Evolutionary conservation across 129 eudicot species (phyloP), one percentile per base, ranked within the genome.

Genomic region (Deinandra increscens): DNA sequence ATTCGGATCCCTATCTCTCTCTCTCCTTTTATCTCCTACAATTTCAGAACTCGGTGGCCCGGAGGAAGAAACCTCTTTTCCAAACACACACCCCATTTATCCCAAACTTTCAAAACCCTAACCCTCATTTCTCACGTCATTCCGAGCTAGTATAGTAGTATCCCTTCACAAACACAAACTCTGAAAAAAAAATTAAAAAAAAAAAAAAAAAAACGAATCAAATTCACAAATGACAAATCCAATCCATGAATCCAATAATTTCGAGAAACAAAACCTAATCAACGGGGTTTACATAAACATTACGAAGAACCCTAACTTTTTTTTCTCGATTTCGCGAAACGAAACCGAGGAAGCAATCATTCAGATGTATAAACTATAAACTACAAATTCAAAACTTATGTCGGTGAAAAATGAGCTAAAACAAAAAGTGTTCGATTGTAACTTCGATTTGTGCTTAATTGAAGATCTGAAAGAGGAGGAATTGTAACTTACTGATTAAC

Each of bases 21-120:
- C 86, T 66, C 81, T 66, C 31, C 65, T 78, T 66, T 74, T 78
- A 4, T 75, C 86, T 17, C 26, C 84, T 60, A 78, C 96, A 80
- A 81, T 72, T 41, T 79, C 94, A 11, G 85, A 82, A 65, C 83
- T 81, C 8, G 78, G 75, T 22, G 82, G 85, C 70, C 84, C 88
- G 53, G 91, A 79, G 17, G 87, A 81, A 23, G 88, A 78, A 68
- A 68, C 76, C 88, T 88, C 91, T 80, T 74, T 88, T 48, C 96
- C 97, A 80, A 91, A 88, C 39, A 84, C 97, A 84, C 97, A 91
- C 70, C 97, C 97, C 97, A 91, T 91, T 72, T 78, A 78, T 82
- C 82, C 78, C 69, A 59, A 68, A 36, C 69, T 68, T 46, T 48
- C 33, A 58, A 7, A 79, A 72, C 75, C 78, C 86, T 75, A 81